Evolutionary conservation across 768 basidiomycete species (phyloP).

Genomic region (Suillus cothurnatus): DNA sequence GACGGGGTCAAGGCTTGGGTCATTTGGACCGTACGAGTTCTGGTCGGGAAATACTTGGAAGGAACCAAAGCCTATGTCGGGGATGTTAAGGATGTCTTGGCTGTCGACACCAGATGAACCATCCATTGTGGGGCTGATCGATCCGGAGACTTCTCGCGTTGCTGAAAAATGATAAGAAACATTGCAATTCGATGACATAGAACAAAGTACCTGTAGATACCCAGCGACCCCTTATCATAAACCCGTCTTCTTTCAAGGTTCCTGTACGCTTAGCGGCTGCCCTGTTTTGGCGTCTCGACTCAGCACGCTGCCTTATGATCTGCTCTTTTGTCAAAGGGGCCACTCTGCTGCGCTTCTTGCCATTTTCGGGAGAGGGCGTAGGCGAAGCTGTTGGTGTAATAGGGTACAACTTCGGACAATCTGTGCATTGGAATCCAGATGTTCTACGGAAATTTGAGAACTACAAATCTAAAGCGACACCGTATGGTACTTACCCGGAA

Average conservation of each 20-base stretch:
- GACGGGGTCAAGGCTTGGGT: conserved; percentile 52
- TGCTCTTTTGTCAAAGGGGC: conserved; percentile 48
- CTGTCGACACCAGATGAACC: conserved; percentile 69
- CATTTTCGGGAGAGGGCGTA: conserved; percentile 41
- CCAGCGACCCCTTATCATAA: conserved; percentile 64
- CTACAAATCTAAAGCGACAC: not conserved
- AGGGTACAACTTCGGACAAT: conserved; percentile 59
- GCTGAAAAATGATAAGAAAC: conserved; percentile 31
- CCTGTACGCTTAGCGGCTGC: conserved; percentile 36
- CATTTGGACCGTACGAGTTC: conserved; percentile 48
- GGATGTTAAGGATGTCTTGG: conserved; percentile 61
- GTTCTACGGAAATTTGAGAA: conserved; percentile 31
- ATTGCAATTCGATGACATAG: not conserved
- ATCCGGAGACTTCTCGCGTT: conserved; percentile 48
- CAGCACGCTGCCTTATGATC: conserved; percentile 51
- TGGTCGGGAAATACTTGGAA: conserved; percentile 76
- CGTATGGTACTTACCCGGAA: not conserved
- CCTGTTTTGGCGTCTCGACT: conserved; percentile 47
- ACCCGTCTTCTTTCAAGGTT: conserved; percentile 37
- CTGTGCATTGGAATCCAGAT: conserved; percentile 60
- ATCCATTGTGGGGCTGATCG: conserved; percentile 55
- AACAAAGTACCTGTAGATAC: conserved; percentile 47
- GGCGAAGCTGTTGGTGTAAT: conserved; percentile 35
- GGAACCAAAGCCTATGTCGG: conserved; percentile 55
- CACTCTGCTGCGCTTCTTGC: conserved; percentile 38